These are phyloP conservation scores for Tuber microsphaerosporum DNA, from an alignment of 495 filamentous ascomycete genomes.

Conservation along the genomic window DNA sequence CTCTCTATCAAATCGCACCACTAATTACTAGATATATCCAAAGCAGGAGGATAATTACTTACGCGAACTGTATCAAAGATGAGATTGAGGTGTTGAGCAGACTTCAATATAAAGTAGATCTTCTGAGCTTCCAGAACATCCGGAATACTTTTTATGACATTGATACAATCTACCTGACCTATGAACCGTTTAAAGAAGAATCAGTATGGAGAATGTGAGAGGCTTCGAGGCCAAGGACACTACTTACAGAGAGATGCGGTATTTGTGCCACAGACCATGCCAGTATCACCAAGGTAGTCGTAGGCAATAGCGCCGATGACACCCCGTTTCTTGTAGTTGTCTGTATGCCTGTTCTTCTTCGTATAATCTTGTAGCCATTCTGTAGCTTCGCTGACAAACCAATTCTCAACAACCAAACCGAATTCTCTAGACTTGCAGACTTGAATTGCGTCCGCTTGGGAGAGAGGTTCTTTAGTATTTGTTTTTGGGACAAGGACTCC, in stretches of 20 bases:
- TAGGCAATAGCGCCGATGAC: conserved; percentile 33
- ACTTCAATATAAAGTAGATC: conserved; percentile 32
- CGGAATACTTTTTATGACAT: conserved; percentile 16
- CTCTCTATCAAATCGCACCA: conserved; percentile 13
- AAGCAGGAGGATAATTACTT: not conserved
- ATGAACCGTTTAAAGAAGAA: not conserved
- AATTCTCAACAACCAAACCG: conserved; percentile 26
- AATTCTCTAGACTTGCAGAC: conserved; percentile 34
- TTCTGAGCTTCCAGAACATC: conserved; percentile 23
- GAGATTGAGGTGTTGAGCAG: conserved; percentile 30
- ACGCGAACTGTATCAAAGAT: conserved; percentile 28
- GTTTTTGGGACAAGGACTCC: not conserved
- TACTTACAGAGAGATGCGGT: conserved; percentile 23
- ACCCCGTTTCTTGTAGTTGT: conserved; percentile 19
- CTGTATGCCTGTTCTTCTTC: not conserved
- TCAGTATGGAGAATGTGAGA: not conserved
- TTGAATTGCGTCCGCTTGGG: conserved; percentile 12
- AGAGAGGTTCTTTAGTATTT: not conserved
- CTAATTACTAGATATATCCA: not conserved
- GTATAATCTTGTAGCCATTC: conserved; percentile 33
- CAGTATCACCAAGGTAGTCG: conserved; percentile 29
- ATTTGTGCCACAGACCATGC: conserved; percentile 27
- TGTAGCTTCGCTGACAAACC: conserved; percentile 18
- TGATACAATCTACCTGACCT: conserved; percentile 21
- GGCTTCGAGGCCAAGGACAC: not conserved